Percentiles rank a stretch among this genome's conserved stretches.
Conservation (phyloP, 2,329 filamentous ascomycete genomes). For the Fulvia fulva region DNA sequence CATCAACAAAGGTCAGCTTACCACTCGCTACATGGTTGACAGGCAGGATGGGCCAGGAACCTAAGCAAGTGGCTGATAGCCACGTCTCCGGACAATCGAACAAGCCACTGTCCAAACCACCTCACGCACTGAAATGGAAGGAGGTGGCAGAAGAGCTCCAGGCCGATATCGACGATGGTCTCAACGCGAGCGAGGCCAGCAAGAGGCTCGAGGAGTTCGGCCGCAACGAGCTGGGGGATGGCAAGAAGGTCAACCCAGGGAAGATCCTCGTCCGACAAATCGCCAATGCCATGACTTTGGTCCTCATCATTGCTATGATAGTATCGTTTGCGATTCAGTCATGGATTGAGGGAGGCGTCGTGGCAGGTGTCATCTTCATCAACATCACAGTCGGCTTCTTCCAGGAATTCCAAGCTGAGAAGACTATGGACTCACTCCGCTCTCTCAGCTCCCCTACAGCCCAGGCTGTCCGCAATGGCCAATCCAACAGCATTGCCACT, state of each 20-base stretch:
- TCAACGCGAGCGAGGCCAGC: constrained; percentile 58
- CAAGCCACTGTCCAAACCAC: constrained; percentile 56
- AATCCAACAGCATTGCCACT: constrained; percentile 39
- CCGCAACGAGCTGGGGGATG: constrained; percentile 67
- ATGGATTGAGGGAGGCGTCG: constrained; percentile 47
- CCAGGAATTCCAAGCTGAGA: constrained; percentile 47
- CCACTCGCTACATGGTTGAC: constrained; percentile 7
- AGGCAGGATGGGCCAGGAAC: constrained; percentile 15
- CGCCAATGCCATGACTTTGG: constrained; percentile 73
- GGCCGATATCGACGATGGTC: constrained; percentile 63
- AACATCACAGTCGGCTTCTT: constrained; percentile 46
- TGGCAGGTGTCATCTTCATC: constrained; percentile 44
- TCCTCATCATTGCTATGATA: constrained; percentile 47
- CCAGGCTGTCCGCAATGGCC: constrained; percentile 44
- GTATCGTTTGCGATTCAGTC: constrained; percentile 46
- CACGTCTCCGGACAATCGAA: constrained; percentile 37
- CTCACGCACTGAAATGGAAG: constrained; percentile 57
- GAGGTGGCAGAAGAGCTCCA: constrained; percentile 54
- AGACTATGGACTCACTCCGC: constrained; percentile 48
- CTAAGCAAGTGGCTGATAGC: constrained; percentile 15
- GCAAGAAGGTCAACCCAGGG: constrained; percentile 62
- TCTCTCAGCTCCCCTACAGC: constrained; percentile 47
- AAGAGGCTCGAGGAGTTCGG: constrained; percentile 59
- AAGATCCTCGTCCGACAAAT: constrained; percentile 71
- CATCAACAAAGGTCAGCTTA: constrained; percentile 6